phyloP scores from a whole-genome alignment of 257 asterid genomes.

The Primulina tabacum region DNA sequence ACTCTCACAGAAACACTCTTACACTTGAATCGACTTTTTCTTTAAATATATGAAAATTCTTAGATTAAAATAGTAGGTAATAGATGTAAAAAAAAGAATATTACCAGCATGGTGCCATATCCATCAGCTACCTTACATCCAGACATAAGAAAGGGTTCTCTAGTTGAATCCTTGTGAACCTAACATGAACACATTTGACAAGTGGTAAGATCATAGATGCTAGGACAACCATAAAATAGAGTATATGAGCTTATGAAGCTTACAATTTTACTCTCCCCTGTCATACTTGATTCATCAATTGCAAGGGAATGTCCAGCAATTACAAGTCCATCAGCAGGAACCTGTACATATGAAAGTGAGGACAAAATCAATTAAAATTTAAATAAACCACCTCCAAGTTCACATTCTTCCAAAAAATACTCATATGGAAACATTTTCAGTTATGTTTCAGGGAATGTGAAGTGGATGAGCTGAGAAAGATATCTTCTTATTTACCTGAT shows the following conservation, averaged over 20 bases:
- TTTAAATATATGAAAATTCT: conserved; percentile 3
- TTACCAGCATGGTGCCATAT: conserved; percentile 94
- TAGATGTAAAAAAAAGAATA: conserved; percentile 7
- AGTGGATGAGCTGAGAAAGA: conserved; percentile 3
- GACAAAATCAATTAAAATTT: conserved; percentile 12
- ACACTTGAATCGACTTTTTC: background rate
- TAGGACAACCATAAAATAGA: conserved; percentile 16
- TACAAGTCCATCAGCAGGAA: conserved; percentile 92
- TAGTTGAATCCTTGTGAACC: conserved; percentile 83
- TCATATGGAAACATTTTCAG: background rate
- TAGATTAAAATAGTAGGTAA: conserved; percentile 12
- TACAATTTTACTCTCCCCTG: conserved; percentile 98
- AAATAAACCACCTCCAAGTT: background rate
- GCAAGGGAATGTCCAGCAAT: conserved; percentile 78
- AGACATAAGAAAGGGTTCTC: conserved; percentile 83
- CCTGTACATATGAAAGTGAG: conserved; percentile 42
- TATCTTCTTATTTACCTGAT: conserved; percentile 55
- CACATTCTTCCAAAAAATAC: background rate
- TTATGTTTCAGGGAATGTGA: background rate
- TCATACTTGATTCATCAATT: conserved; percentile 97
- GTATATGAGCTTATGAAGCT: conserved; percentile 29
- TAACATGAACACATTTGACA: conserved; percentile 27
- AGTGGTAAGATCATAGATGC: conserved; percentile 18
- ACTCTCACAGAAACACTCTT: background rate
- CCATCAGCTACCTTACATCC: conserved; percentile 99